Evolutionary conservation across 805 yeast genomes (phyloP), one percentile per base, ranked within the genome.

Genomic region (Ogataea trehaloabstinens): DNA sequence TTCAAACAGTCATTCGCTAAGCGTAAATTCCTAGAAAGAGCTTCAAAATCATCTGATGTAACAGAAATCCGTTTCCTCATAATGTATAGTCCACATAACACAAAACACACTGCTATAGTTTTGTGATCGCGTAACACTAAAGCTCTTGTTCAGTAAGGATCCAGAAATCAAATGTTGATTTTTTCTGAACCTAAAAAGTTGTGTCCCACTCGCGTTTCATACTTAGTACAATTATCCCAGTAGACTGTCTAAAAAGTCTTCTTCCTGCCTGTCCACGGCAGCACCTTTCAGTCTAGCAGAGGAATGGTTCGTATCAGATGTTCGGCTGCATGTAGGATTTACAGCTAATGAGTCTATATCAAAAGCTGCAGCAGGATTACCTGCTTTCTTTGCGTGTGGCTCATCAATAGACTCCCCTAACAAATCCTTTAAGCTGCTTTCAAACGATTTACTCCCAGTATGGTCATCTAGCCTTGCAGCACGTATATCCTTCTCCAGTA

Each of bases 351-450:
- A 24, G 22, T 45, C 49, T 21, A 45, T 20, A 27, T 38, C 40
- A 27, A 38, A 39, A 19, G 10, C 37, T 3, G 24, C 24, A 18
- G 40, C 27, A 5, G 35, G 34, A 3, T 19, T 29, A 16, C 37
- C 24, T 5, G 35, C 24, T 18, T 41, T 44, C 18, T 36, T 16
- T 19, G 35, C 38, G 15, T 29, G 32, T 12, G 32, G 20, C 7
- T 19, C 30, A 13, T 17, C 24, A 13, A 35, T 13, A 6, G 20
- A n/a, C 19, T 21, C 38, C 19, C 50, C 51, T 25, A 59, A 22
- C 18, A 59, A 41, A 13, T 48, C 54, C 12, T 49, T 42, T 24
- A 59, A 37, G 27, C 52, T 48, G 24, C 44, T 46, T 16, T 53
- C 52, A 27, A 52, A 47, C 4, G 41, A 24, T 15, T 31, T 19